Evolutionary conservation across 2,329 filamentous ascomycete genomes (phyloP), one percentile per base, ranked within the genome.

Genomic region (Curvularia eragrostidis): DNA sequence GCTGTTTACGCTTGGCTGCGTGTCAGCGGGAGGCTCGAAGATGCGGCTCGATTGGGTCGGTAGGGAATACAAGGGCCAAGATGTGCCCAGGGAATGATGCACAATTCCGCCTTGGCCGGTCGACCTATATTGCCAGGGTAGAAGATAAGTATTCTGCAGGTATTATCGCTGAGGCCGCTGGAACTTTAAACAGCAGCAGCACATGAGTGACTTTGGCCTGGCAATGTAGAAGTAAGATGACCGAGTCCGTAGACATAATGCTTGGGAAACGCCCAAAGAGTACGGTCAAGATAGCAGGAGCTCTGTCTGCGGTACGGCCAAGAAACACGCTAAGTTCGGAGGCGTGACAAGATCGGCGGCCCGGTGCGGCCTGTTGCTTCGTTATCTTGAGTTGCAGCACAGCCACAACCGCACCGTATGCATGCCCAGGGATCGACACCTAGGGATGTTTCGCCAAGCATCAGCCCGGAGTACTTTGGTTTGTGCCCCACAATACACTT

Each of bases 301-400:
- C 39, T 26, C 57, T 39, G 42, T 38, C 24, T 13, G 39, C 36
- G 52, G 21, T 23, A 48, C 50, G 21, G n/a, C 19, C 41, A 30
- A 28, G 43, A 32, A 51, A 36, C 48, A 21, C 56, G 47, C 59
- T 59, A 63, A 56, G 48, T 32, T 58, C 52, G 58, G 54, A 63
- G 50, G 39, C 42, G 48, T 56, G 52, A 53, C 51, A 63, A 48
- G 56, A 58, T 65, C 56, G 39, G 39, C 54, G 50, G 51, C 54
- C 44, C 47, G 47, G 47, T 30, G 48, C 54, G 43, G 46, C 54
- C 36, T 62, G 51, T 60, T 64, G 63, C 61, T 61, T 65, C 59
- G 60, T 69, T 69, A 68, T 70, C 63, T 72, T 63, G 52, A 62
- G 41, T 55, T 48, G 32, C 47, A 47, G 54, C 67, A 72, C 67